Percentiles rank a stretch among this genome's conserved stretches.
Evolutionary conservation across 352 stramenopile genomes (phyloP).

Genomic region (Phytophthora europaea): DNA sequence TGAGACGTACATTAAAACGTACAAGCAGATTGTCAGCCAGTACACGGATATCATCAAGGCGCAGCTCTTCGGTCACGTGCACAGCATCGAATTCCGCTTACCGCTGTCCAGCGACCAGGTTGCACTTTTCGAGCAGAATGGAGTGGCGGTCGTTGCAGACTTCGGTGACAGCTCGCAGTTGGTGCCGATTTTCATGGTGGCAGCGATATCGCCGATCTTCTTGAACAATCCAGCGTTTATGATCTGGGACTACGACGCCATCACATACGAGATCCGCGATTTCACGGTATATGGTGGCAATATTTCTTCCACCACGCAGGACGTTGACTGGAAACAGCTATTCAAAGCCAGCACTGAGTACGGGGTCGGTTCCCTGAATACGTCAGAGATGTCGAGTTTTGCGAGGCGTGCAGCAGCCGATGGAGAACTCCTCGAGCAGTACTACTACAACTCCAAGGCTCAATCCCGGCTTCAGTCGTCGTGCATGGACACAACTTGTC

Average conservation of each 20-base stretch:
- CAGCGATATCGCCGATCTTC: conserved; percentile 91
- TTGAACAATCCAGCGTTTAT: conserved; percentile 94
- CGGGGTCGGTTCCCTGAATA: conserved; percentile 59
- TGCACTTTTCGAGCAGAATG: conserved; percentile 17
- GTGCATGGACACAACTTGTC: conserved; percentile 56
- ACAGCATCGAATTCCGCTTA: conserved; percentile 92
- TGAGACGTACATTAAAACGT: conserved; percentile 83
- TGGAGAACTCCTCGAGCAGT: conserved; percentile 60
- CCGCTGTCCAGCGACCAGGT: conserved; percentile 32
- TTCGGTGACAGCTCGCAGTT: conserved; percentile 35
- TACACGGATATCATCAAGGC: conserved; percentile 80
- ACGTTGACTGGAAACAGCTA: conserved; percentile 60
- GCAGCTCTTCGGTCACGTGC: conserved; percentile 94
- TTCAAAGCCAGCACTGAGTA: conserved; percentile 68
- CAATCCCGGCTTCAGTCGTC: conserved; percentile 54
- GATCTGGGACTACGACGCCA: conserved; percentile 78
- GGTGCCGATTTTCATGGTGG: conserved; percentile 82
- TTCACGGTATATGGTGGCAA: conserved; percentile 85
- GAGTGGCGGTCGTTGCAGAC: conserved; percentile 25
- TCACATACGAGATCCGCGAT: conserved; percentile 78
- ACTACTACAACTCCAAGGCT: conserved; percentile 88
- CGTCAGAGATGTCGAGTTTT: conserved; percentile 51
- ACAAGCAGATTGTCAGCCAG: conserved; percentile 76
- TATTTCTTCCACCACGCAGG: conserved; percentile 50
- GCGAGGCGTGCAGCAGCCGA: conserved; percentile 55